A percentile compares a stretch with the other conserved stretches of the same genome.
These are phyloP conservation scores for Saxispiralis lemnorum DNA, from an alignment of 495 filamentous ascomycete genomes.

Conservation along the genomic window DNA sequence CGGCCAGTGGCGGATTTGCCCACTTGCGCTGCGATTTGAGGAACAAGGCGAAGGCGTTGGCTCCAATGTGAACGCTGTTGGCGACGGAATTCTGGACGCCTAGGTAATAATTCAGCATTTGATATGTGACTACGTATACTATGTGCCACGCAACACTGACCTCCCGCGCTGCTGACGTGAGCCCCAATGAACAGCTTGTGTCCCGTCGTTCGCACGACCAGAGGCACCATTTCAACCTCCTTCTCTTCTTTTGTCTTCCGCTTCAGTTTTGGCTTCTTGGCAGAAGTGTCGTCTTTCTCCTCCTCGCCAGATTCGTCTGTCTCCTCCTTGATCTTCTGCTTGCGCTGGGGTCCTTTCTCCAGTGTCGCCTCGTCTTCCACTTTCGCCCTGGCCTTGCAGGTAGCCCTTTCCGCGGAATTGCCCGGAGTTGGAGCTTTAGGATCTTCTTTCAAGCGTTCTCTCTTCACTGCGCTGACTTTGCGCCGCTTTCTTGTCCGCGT, in stretches of 20 bases:
- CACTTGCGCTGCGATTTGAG: constrained; percentile 92
- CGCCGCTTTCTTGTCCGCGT: neutral
- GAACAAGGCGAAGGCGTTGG: constrained; percentile 85
- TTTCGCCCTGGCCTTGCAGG: neutral
- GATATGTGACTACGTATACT: neutral
- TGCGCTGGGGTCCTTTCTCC: constrained; percentile 3
- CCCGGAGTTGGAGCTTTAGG: neutral
- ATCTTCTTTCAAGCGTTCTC: neutral
- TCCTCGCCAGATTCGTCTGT: neutral
- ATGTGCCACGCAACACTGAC: constrained; percentile 26
- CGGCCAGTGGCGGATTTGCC: constrained; percentile 60
- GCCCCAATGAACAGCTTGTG: constrained; percentile 78
- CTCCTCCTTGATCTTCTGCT: constrained; percentile 3
- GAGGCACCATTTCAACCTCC: constrained; percentile 38
- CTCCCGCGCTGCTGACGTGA: constrained; percentile 78
- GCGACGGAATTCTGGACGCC: constrained; percentile 76
- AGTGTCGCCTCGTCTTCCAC: neutral
- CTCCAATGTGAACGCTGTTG: constrained; percentile 47
- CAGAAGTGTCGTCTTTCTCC: neutral
- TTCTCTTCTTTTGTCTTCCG: constrained; percentile 32
- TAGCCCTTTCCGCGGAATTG: constrained; percentile 4
- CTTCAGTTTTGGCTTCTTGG: constrained; percentile 25
- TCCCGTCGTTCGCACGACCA: constrained; percentile 48
- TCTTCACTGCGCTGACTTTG: neutral
- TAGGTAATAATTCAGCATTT: constrained; percentile 16